phyloP scores from a whole-genome alignment of 148 eudicot genomes.

The Chenopodium quinoa region DNA sequence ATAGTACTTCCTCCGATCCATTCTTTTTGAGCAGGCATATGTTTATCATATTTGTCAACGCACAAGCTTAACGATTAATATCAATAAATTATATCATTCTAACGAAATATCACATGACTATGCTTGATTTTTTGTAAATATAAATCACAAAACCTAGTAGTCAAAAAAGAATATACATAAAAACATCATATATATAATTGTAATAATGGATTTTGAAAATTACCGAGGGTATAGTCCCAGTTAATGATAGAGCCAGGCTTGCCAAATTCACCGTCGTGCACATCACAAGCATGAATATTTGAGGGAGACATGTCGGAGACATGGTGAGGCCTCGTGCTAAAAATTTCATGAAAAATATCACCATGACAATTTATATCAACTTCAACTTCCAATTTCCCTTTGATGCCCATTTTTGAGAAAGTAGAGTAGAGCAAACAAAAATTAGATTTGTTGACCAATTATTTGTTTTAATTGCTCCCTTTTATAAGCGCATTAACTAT shows the following conservation, averaged over 20 bases:
- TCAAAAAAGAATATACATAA: too few species aligned
- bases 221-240: conserved; percentile 9
- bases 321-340: background rate
- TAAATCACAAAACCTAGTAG: too few species aligned
- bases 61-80: too few species aligned
- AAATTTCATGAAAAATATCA: conserved; percentile 8
- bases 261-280: conserved; percentile 8
- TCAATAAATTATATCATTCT: too few species aligned
- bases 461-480: background rate
- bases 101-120: too few species aligned
- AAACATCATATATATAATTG: too few species aligned
- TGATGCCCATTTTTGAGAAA: background rate
- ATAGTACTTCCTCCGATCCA: too few species aligned
- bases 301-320: background rate
- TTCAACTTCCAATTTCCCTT: background rate
- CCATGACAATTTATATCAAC: conserved; percentile 5
- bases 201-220: background rate
- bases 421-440: background rate
- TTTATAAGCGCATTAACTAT: background rate
- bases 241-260: background rate
- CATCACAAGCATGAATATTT: conserved; percentile 9
- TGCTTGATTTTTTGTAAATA: too few species aligned
- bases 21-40: too few species aligned
- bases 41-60: too few species aligned
- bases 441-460: background rate